These are phyloP conservation scores for Salix exigua DNA, from an alignment of 345 rosid genomes.

Conservation along the genomic window DNA sequence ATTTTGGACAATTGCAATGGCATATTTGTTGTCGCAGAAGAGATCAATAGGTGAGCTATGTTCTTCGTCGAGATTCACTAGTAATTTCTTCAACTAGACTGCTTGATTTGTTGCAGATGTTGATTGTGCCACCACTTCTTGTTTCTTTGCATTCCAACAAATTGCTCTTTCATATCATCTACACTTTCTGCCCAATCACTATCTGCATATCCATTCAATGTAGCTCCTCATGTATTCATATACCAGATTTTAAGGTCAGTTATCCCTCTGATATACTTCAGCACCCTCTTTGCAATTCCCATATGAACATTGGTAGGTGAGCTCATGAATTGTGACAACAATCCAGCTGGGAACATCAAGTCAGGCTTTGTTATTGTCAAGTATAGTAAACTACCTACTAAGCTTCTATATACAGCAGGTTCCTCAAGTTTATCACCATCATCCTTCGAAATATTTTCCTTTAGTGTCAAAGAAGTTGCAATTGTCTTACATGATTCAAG, in stretches of 20 bases:
- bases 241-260: neutral
- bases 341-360: neutral
- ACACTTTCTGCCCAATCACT: no score
- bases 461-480: no score
- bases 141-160: neutral
- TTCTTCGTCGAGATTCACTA: neutral
- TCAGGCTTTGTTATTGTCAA: neutral
- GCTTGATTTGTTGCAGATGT: neutral
- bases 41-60: no score
- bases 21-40: neutral
- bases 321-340: neutral
- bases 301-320: neutral
- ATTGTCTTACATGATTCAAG: neutral
- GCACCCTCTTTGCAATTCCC: neutral
- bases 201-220: neutral
- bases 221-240: neutral
- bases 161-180: neutral
- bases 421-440: no score
- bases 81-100: neutral
- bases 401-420: no score
- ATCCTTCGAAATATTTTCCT: no score
- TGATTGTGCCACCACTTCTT: neutral
- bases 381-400: no score
- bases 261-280: neutral
- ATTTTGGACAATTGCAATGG: neutral